Conservation (phyloP, 768 basidiomycete genomes). For the Kwoniella pini region DNA sequence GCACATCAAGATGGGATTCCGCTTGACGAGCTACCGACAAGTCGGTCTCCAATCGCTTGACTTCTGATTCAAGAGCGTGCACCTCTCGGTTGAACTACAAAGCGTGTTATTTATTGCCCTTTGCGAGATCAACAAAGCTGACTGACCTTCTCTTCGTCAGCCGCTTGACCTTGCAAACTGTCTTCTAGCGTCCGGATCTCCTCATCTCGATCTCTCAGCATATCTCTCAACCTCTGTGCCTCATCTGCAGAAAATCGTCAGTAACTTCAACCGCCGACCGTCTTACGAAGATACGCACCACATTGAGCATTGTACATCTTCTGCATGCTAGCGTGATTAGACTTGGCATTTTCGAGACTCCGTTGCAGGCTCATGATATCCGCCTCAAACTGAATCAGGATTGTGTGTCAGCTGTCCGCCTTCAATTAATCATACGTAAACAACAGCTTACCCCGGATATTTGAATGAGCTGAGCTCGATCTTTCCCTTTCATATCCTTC, state of each 20-base stretch:
- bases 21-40: constrained; percentile 69
- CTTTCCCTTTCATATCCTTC: constrained; percentile 85
- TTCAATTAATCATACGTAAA: too few species aligned
- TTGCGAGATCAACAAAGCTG: constrained; percentile 17
- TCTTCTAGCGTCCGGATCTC: constrained; percentile 69
- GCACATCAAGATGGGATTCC: constrained; percentile 75
- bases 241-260: constrained; percentile 59
- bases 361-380: constrained; percentile 77
- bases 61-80: constrained; percentile 69
- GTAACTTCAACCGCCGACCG: neutral
- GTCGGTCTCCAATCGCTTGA: constrained; percentile 70
- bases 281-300: constrained; percentile 58
- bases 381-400: constrained; percentile 59
- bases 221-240: constrained; percentile 75
- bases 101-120: constrained; percentile 50
- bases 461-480: constrained; percentile 59
- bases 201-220: constrained; percentile 73
- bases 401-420: too few species aligned
- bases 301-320: constrained; percentile 88
- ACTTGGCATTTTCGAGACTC: constrained; percentile 69
- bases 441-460: constrained; percentile 44
- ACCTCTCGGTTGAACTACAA: constrained; percentile 71
- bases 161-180: constrained; percentile 62
- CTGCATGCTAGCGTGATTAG: constrained; percentile 73
- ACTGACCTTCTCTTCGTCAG: constrained; percentile 60